phyloP scores from a whole-genome alignment of 2,329 filamentous ascomycete species.

The Fusarium concolor region DNA sequence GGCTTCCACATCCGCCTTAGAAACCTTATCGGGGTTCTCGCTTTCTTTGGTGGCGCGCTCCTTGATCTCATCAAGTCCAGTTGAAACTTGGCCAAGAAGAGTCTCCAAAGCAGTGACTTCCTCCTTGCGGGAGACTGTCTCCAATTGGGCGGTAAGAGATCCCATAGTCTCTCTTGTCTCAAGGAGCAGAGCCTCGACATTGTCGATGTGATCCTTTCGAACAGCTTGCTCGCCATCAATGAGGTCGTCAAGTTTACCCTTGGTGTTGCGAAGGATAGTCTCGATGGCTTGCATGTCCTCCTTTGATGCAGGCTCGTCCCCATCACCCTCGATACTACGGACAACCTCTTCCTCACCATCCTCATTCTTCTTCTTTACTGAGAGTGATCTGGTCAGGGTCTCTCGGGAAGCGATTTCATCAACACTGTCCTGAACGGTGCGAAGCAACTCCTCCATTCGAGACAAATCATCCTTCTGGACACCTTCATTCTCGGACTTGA shows the following conservation, averaged over 20 bases:
- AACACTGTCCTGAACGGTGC: constrained; percentile 61
- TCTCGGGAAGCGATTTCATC: constrained; percentile 57
- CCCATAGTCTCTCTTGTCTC: constrained; percentile 81
- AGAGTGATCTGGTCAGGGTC: constrained; percentile 30
- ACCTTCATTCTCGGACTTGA: constrained; percentile 50
- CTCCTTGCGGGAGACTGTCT: constrained; percentile 78
- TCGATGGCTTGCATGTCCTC: constrained; percentile 94
- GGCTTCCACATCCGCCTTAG: constrained; percentile 84
- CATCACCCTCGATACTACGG: constrained; percentile 22
- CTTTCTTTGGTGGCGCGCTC: constrained; percentile 64
- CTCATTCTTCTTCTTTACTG: constrained; percentile 34
- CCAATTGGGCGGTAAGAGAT: constrained; percentile 73
- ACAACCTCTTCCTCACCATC: constrained; percentile 31
- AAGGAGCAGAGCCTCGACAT: constrained; percentile 73
- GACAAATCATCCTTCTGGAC: constrained; percentile 66
- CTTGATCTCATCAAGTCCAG: constrained; percentile 80
- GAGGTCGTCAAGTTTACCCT: constrained; percentile 84
- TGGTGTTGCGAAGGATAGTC: constrained; percentile 88
- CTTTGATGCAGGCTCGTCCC: constrained; percentile 60
- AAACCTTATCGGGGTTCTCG: constrained; percentile 73
- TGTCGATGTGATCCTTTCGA: constrained; percentile 72
- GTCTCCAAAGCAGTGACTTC: constrained; percentile 82
- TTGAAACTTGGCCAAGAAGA: constrained; percentile 81
- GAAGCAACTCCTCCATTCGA: constrained; percentile 65
- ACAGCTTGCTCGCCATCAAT: constrained; percentile 79